Percentiles rank a stretch among this genome's conserved stretches.
phyloP scores from a whole-genome alignment of 1,284 basidiomycete species.

The Schizophyllum amplum region DNA sequence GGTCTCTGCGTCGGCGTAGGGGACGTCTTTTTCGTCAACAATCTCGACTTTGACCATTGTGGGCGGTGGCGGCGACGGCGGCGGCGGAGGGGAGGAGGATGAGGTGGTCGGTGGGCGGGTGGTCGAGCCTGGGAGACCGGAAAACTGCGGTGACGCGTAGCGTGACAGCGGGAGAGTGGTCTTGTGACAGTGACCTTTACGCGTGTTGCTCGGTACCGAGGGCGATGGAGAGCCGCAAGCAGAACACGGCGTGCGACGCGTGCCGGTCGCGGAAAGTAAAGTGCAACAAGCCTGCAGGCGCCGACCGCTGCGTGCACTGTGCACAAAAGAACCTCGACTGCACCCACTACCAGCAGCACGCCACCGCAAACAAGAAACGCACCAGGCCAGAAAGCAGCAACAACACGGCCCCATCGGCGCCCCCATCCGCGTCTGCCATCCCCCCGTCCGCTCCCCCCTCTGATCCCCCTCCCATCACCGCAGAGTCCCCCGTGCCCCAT shows the following conservation, averaged over 20 bases:
- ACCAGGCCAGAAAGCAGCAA: slow-evolving; percentile 26
- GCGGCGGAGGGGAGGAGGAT: slow-evolving; percentile 5
- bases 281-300: slow-evolving; percentile 67
- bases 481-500: slow-evolving; percentile 50
- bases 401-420: background rate
- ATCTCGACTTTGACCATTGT: slow-evolving; percentile 82
- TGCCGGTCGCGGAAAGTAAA: slow-evolving; percentile 82
- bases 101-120: background rate
- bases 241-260: slow-evolving; percentile 87
- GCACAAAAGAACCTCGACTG: slow-evolving; percentile 74
- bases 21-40: slow-evolving; percentile 68
- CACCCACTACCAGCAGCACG: slow-evolving; percentile 71
- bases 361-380: slow-evolving; percentile 75
- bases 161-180: background rate
- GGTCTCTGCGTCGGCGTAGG: slow-evolving; percentile 56
- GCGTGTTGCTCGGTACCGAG: background rate
- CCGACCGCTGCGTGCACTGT: slow-evolving; percentile 75
- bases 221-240: slow-evolving; percentile 39
- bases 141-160: no score
- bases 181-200: background rate
- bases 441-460: no score
- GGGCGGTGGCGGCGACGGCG: slow-evolving; percentile 12
- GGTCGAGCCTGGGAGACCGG: background rate
- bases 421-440: slow-evolving; percentile 5
- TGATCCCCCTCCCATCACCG: slow-evolving; percentile 36